Conservation (phyloP, 352 stramenopile species). For the Peronospora farinosa region DNA sequence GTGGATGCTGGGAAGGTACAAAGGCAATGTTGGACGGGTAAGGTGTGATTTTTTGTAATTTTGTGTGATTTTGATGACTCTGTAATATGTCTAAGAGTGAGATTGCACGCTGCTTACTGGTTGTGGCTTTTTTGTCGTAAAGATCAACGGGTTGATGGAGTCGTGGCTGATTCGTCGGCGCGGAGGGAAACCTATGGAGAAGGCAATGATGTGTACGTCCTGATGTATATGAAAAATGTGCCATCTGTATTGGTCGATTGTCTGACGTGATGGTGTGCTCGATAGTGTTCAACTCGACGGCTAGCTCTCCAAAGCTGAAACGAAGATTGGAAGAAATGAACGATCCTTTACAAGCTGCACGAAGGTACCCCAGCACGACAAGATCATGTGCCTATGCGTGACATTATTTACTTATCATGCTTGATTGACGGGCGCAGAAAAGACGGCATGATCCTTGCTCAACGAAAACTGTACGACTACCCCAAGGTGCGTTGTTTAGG, state of each 20-base stretch:
- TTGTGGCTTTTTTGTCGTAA: neutral
- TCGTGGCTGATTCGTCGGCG: slow-evolving; percentile 77
- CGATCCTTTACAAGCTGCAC: slow-evolving; percentile 34
- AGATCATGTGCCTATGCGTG: neutral
- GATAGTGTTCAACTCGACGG: slow-evolving; percentile 42
- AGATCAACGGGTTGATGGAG: slow-evolving; percentile 85
- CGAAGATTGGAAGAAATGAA: slow-evolving; percentile 51
- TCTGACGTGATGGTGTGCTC: neutral
- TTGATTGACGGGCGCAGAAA: slow-evolving; percentile 18
- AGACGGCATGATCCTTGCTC: slow-evolving; percentile 32
- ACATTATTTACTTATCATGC: neutral
- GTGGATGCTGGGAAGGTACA: slow-evolving; percentile 84
- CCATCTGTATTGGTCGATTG: too few relatives aligned
- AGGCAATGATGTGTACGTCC: slow-evolving; percentile 42
- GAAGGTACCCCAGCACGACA: slow-evolving; percentile 24
- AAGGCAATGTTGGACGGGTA: slow-evolving; percentile 74
- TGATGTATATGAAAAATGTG: slow-evolving; percentile 34
- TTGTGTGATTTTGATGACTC: neutral
- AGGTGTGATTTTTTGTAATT: slow-evolving; percentile 3
- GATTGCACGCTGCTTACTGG: slow-evolving; percentile 1
- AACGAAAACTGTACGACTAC: slow-evolving; percentile 67
- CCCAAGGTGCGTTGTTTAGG: slow-evolving; percentile 39
- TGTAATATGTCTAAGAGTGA: neutral
- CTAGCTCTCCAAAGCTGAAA: slow-evolving; percentile 68
- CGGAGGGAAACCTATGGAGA: slow-evolving; percentile 76